phyloP scores from a whole-genome alignment of 2,329 filamentous ascomycete species.

The Chaetomiaceae sp. region DNA sequence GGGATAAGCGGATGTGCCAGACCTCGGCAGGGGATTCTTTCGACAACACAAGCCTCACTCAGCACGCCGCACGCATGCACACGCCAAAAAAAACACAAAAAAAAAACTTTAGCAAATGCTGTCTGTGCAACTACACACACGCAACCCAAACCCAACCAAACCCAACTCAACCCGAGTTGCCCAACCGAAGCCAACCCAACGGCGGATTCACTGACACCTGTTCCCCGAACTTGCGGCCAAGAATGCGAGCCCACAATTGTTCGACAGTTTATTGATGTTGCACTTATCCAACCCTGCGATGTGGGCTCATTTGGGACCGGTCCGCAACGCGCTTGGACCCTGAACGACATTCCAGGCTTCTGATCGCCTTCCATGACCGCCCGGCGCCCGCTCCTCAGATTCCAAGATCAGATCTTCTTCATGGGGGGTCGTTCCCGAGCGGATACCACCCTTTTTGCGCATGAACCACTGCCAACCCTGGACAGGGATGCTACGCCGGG shows the following conservation, averaged over 20 bases:
- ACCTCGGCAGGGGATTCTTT: conserved; percentile 17
- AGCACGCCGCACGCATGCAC: conserved; percentile 8
- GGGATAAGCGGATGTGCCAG: neutral
- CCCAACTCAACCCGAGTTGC: neutral
- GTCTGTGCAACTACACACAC: neutral
- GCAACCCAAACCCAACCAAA: neutral
- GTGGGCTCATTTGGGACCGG: conserved; percentile 14
- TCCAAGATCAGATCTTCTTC: conserved; percentile 28
- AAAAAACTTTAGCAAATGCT: too few relatives aligned
- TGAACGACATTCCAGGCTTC: conserved; percentile 22
- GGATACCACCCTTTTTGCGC: conserved; percentile 26
- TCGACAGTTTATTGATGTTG: conserved; percentile 10
- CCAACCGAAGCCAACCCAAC: conserved; percentile 6
- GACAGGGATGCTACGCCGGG: conserved; percentile 21
- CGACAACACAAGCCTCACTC: neutral
- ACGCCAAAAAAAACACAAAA: neutral
- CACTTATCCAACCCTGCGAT: conserved; percentile 17
- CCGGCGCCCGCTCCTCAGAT: conserved; percentile 21
- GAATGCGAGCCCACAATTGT: neutral
- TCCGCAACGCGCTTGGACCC: conserved; percentile 12
- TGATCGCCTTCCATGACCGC: conserved; percentile 27
- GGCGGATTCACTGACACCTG: conserved; percentile 2
- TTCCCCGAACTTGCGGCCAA: conserved; percentile 1
- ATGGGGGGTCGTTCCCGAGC: conserved; percentile 26
- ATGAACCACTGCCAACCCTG: conserved; percentile 23